Conservation (phyloP, 2,329 filamentous ascomycete species). For the Botryotinia calthae region DNA sequence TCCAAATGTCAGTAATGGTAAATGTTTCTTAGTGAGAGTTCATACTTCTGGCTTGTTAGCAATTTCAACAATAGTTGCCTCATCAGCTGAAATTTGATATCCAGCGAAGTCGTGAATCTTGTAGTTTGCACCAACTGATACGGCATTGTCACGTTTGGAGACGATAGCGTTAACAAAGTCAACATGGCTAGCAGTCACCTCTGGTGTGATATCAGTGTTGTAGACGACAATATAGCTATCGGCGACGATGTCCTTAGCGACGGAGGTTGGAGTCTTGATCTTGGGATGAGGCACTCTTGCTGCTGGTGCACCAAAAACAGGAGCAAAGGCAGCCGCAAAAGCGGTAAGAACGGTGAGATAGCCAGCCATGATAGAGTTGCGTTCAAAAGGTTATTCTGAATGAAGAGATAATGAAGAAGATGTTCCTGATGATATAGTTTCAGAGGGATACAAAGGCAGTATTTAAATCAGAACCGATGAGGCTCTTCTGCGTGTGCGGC, state of each 20-base stretch:
- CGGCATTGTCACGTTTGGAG: conserved; percentile 54
- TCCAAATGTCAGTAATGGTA: not conserved
- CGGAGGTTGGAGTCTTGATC: conserved; percentile 45
- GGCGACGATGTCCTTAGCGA: conserved; percentile 49
- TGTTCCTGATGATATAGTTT: not conserved
- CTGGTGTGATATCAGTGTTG: conserved; percentile 51
- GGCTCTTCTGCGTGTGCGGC: not conserved
- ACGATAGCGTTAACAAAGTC: conserved; percentile 48
- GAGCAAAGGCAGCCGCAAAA: conserved; percentile 34
- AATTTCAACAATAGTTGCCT: conserved; percentile 33
- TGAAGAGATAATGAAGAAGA: not conserved
- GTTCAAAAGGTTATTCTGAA: not conserved
- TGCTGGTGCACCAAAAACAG: conserved; percentile 33
- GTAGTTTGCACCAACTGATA: conserved; percentile 33
- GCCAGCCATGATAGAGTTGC: conserved; percentile 28
- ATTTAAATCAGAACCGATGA: not conserved
- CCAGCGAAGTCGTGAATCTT: conserved; percentile 33
- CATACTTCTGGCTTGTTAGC: conserved; percentile 34
- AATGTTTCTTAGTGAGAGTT: not conserved
- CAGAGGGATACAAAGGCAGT: not conserved
- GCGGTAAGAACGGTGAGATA: conserved; percentile 34
- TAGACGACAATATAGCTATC: conserved; percentile 65
- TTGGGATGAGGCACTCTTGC: conserved; percentile 14
- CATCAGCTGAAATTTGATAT: conserved; percentile 34
- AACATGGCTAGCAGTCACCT: conserved; percentile 50